phyloP scores from a whole-genome alignment of 2,329 filamentous ascomycete genomes.

The Stromatinia cepivora region DNA sequence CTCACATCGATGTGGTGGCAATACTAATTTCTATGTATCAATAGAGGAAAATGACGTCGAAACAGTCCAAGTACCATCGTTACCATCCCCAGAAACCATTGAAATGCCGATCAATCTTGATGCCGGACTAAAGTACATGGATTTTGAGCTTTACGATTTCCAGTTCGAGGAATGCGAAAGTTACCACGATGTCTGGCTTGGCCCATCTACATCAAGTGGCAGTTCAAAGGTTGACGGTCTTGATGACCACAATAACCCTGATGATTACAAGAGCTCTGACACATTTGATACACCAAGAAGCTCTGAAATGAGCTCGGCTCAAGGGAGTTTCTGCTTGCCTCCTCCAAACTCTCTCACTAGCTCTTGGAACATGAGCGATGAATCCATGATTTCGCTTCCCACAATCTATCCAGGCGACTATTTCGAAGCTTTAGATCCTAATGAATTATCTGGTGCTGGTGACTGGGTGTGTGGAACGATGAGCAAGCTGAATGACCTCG shows the following conservation, averaged over 20 bases:
- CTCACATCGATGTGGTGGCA: neutral
- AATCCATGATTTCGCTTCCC: neutral
- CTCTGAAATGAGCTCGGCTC: neutral
- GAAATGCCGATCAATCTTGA: neutral
- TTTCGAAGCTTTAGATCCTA: neutral
- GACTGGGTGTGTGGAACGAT: conserved; percentile 5
- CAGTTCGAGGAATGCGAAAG: neutral
- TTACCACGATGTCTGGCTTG: neutral
- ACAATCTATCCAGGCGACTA: neutral
- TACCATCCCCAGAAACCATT: neutral
- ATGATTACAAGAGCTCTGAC: neutral
- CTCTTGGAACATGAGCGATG: neutral
- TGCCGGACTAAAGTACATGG: neutral
- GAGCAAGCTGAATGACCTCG: neutral
- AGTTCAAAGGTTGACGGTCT: neutral
- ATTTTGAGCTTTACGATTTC: neutral
- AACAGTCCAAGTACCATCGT: neutral
- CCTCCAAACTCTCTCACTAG: neutral
- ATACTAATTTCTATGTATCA: neutral
- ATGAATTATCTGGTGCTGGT: neutral
- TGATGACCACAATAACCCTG: neutral
- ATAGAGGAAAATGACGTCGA: neutral
- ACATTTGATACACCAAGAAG: conserved; percentile 8
- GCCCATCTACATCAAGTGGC: neutral
- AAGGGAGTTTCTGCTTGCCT: neutral